Percentiles rank a stretch among this genome's conserved stretches.
Conservation (phyloP, 2,329 filamentous ascomycete species). For the Penicillium sp. region DNA sequence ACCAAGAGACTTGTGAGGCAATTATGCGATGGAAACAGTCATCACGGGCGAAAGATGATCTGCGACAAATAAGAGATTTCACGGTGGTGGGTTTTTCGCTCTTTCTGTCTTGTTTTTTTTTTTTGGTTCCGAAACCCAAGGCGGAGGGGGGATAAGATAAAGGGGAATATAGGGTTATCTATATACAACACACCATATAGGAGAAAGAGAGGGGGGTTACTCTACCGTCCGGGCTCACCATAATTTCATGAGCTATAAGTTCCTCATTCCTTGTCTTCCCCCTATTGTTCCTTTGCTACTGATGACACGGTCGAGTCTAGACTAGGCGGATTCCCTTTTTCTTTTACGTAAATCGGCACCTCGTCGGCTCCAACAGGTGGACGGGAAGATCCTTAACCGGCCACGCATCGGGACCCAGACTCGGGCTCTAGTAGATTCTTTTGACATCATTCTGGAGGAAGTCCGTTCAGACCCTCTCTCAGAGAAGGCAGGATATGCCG, state of each 20-base stretch:
- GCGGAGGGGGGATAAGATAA: constrained; percentile 18
- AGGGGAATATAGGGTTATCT: neutral
- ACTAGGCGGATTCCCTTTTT: constrained; percentile 22
- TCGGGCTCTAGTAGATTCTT: neutral
- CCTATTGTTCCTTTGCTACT: too few species aligned
- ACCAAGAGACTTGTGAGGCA: constrained; percentile 4
- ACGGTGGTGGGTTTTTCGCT: neutral
- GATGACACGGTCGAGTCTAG: constrained; percentile 16
- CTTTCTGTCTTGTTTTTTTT: neutral
- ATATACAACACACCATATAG: neutral
- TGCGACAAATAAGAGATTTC: neutral
- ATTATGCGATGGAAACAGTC: constrained; percentile 26
- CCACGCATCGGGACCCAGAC: constrained; percentile 14
- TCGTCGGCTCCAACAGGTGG: constrained; percentile 19
- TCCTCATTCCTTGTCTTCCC: neutral
- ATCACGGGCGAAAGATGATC: constrained; percentile 8
- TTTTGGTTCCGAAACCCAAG: constrained; percentile 2
- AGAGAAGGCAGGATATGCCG: neutral
- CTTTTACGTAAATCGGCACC: constrained; percentile 45
- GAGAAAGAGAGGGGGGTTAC: neutral
- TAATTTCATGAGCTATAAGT: neutral
- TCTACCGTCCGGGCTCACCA: neutral
- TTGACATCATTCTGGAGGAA: neutral
- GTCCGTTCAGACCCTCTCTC: too few species aligned
- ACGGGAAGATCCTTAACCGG: constrained; percentile 25